Evolutionary conservation across 1,284 basidiomycete species (phyloP), one percentile per base, ranked within the genome.

Genomic region (Xanthoconium separans): DNA sequence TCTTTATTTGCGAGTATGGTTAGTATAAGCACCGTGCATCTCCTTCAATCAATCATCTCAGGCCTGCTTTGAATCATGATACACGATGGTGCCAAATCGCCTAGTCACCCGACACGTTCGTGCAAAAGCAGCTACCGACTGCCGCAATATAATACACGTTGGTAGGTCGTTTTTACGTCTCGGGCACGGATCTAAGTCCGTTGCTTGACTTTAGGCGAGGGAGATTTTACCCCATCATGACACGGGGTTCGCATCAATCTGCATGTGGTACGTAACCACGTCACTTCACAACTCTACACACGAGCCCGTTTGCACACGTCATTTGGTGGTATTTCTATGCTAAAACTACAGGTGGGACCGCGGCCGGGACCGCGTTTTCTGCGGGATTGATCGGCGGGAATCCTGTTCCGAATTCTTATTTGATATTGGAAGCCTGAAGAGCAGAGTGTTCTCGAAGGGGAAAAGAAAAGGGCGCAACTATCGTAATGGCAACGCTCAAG

Each of bases 401-500:
- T 13, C 16, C 20, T 10, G 30, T 29, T 37, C 44, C 34, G 30
- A 36, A 37, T 47, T 44, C 9, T 34, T 24, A 39, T 34, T 47
- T 48, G 44, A 48, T 22, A 30, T 7, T 6, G 6, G 22, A 13
- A 9, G 18, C 18, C 18, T 12, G n/a, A 43, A 52, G 41, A 48
- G 47, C 13, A 40, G 40, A n/a, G 15, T 6, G 29, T 34, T 15
- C 37, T 47, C 16, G 18, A 47, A 33, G 27, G 40, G 33, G 50
- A 52, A 51, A 37, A 44, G 1, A 41, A 2, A 55, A 24, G 31
- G 45, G 24, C 30, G 39, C 20, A 31, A 53, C 44, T 36, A 48
- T 53, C 48, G 59, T 58, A 63, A 61, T 44, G 20, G 44, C 36
- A 46, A 44, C 56, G 15, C 37, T 27, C 36, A 27, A 27, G 27